A percentile compares a stretch with the other conserved stretches of the same genome.
phyloP scores from a whole-genome alignment of 306 rosid genomes.

The Vigna angularis region DNA sequence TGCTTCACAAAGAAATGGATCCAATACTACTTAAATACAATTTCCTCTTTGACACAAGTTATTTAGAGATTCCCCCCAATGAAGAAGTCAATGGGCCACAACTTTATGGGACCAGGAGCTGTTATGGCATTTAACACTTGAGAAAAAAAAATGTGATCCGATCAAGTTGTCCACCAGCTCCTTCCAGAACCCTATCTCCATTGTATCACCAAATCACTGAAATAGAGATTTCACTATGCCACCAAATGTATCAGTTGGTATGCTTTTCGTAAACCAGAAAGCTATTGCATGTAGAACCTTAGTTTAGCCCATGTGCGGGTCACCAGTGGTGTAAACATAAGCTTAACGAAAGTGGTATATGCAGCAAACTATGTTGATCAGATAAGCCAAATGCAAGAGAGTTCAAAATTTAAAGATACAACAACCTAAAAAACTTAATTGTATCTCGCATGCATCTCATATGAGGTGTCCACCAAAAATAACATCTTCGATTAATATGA shows the following conservation, averaged over 20 bases:
- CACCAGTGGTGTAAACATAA: neutral
- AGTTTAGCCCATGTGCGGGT: neutral
- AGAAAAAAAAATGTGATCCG: neutral
- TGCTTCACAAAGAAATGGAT: conserved; percentile 2
- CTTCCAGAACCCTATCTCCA: neutral
- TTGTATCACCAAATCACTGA: neutral
- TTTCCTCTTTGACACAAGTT: neutral
- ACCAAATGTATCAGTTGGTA: neutral
- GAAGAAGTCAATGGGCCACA: conserved; percentile 8
- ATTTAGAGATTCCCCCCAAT: conserved; percentile 13
- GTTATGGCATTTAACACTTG: conserved; percentile 12
- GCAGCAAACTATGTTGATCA: neutral
- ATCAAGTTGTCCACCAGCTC: conserved; percentile 6
- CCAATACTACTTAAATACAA: neutral
- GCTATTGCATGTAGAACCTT: neutral
- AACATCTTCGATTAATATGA: neutral
- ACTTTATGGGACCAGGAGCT: conserved; percentile 10
- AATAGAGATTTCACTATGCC: neutral
- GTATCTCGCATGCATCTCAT: neutral
- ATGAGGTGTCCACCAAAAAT: too few species aligned
- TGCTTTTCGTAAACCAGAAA: neutral
- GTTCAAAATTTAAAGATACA: neutral
- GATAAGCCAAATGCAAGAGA: neutral
- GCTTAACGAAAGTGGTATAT: neutral
- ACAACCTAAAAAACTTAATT: neutral